A percentile compares a stretch with the other conserved stretches of the same genome.
Conservation (phyloP, 2,329 filamentous ascomycete genomes). For the Mariannaea elegans region DNA sequence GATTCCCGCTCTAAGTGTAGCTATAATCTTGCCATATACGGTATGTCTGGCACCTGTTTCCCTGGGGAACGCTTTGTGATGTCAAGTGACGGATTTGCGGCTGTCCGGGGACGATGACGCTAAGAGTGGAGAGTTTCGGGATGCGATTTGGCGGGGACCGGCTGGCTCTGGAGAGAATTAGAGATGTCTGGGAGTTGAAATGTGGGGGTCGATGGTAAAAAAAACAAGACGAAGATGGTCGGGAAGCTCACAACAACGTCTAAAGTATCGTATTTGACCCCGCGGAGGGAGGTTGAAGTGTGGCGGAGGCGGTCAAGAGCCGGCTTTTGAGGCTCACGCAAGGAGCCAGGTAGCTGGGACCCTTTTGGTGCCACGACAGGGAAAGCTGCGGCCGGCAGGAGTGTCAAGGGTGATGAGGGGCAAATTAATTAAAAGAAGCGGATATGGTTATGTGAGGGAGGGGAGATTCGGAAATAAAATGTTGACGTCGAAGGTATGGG, state of each 20-base stretch:
- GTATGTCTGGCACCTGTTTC: slow-evolving; percentile 5
- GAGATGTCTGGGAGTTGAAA: no score
- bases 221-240: no score
- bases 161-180: no score
- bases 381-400: not conserved
- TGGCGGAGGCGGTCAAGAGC: not conserved
- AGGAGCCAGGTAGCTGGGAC: not conserved
- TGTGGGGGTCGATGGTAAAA: no score
- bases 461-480: not conserved
- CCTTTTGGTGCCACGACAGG: not conserved
- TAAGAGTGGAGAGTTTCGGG: slow-evolving; percentile 23
- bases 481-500: not conserved
- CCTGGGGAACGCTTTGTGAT: no score
- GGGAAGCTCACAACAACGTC: no score
- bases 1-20: slow-evolving; percentile 23
- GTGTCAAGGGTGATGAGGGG: not conserved
- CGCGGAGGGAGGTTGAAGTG: not conserved
- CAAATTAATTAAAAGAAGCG: no score
- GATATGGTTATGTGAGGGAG: no score
- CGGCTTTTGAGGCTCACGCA: not conserved
- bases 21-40: slow-evolving; percentile 36
- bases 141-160: not conserved
- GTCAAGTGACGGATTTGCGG: not conserved
- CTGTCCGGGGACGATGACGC: slow-evolving; percentile 17
- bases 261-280: not conserved